Evolutionary conservation across 2,329 filamentous ascomycete species (phyloP), one percentile per base, ranked within the genome.

Genomic region (Cladobotryum protrusum): DNA sequence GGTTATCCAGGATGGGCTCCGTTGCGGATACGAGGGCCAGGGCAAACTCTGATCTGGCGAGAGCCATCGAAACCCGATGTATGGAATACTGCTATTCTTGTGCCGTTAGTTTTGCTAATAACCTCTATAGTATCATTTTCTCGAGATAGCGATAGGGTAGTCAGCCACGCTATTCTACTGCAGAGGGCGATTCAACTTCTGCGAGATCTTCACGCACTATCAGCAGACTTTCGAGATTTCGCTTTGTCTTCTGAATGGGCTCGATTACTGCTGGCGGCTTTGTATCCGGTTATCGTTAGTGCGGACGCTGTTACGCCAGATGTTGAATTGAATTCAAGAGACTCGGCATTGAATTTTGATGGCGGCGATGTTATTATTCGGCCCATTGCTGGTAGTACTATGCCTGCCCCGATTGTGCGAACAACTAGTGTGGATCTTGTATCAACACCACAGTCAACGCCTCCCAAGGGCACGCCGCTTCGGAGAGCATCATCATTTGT

Each of bases 401-500:
- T 79, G 3, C 75, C 78, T 6, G 73, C 81, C 60, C 85, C 87
- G 1, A 86, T 92, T 33, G 80, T 96, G 17, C 81, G 87, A 54
- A 91, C 88, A 3, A 81, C 82, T 15, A 85, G 66, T 43, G 65
- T 80, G 5, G 67, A 73, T 14, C 76, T 81, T 37, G 73, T 74
- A 56, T 72, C 67, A 43, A 78, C 67, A 47, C 70, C 67, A 49
- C 68, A 76, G 34, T 72, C 73, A 13, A 74, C 71, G 15, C 69
- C 68, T n/a, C 67, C 68, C 6, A 68, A 65, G 37, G 82, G 85
- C 0, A 80, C 82, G 6, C 81, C 83, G 17, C 74, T 95, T 20
- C 82, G 85, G 33, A 83, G 91, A 58, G 86, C 88, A 2, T 96
- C 92, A 0, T 96, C 92, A 0, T 99, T 97, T 64, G 84, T 97